Conservation (phyloP, 164 flowering plant genomes). For the Vitis vinifera region ASM3070453v1 NC_081815.1:2599001-2599500, state of each 20-base stretch:
- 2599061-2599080: constrained; percentile 17
- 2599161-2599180: constrained; percentile 28
- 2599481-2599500: neutral
- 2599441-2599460: too few species aligned
- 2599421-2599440: neutral
- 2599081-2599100: constrained; percentile 28
- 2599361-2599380: constrained; percentile 50
- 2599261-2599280: neutral
- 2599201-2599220: constrained; percentile 49
- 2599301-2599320: constrained; percentile 44
- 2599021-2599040: constrained; percentile 30
- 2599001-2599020: constrained; percentile 26
- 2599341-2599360: constrained; percentile 58
- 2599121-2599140: constrained; percentile 28
- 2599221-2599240: constrained; percentile 6
- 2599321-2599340: constrained; percentile 36
- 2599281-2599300: constrained; percentile 2
- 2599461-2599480: neutral
- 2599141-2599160: constrained; percentile 30
- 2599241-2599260: neutral
- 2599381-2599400: constrained; percentile 11
- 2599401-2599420: neutral
- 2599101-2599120: constrained; percentile 29
- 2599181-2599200: constrained; percentile 34
- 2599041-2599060: constrained; percentile 21